Conservation (phyloP, 768 basidiomycete species). For the Mycena pura region DNA sequence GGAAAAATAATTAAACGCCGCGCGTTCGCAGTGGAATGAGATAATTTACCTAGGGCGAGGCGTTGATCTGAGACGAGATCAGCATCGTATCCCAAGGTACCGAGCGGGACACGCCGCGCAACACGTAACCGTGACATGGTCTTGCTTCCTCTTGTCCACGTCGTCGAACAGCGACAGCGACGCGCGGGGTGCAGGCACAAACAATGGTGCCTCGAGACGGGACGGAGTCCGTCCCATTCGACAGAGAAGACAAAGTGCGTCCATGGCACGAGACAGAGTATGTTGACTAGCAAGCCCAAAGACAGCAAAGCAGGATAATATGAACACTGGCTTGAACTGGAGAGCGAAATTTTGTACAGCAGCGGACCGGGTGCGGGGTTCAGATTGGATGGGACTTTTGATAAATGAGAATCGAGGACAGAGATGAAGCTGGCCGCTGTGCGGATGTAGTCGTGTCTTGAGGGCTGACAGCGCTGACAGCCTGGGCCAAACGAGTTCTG, state of each 20-base stretch:
- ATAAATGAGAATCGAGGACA: constrained; percentile 14
- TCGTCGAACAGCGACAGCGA: too few relatives aligned
- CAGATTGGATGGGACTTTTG: too few relatives aligned
- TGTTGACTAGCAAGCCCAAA: constrained; percentile 26
- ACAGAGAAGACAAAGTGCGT: constrained; percentile 37
- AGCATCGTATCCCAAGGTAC: constrained; percentile 15
- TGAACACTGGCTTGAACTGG: constrained; percentile 39
- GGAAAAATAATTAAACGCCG: background rate
- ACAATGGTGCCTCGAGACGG: constrained; percentile 19
- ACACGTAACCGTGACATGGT: constrained; percentile 55
- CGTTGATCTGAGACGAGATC: constrained; percentile 49
- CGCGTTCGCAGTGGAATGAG: background rate
- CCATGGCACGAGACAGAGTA: constrained; percentile 31
- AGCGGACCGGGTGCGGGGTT: too few relatives aligned
- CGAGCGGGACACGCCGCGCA: constrained; percentile 35
- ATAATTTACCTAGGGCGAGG: constrained; percentile 48
- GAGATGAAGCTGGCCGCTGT: constrained; percentile 17
- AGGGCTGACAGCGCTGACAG: constrained; percentile 22
- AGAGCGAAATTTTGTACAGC: constrained; percentile 15
- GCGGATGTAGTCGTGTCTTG: background rate
- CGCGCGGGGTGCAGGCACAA: constrained; percentile 30
- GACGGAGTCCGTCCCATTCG: constrained; percentile 20
- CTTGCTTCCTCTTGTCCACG: constrained; percentile 46
- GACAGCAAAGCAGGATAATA: constrained; percentile 37
- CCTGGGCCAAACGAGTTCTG: too few relatives aligned